Evolutionary conservation across 2,329 filamentous ascomycete genomes (phyloP).

Genomic region (Pyricularia pennisetigena): DNA sequence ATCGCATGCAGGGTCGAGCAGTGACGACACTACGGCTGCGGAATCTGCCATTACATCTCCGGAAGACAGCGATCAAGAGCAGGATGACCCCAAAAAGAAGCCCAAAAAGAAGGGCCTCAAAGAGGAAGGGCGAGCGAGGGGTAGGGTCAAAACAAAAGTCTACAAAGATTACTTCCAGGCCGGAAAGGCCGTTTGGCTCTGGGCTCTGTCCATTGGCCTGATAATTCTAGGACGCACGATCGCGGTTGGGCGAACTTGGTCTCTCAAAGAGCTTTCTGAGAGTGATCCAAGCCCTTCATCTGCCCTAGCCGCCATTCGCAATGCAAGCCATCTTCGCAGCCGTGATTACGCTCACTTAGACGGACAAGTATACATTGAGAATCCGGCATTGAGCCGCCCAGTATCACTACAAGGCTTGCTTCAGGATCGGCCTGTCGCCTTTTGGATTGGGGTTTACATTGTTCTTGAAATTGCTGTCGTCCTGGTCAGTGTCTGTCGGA

Average conservation of each 20-base stretch:
- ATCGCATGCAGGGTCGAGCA: background rate
- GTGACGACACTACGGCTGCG: background rate
- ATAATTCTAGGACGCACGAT: constrained; percentile 13
- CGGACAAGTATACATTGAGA: constrained; percentile 8
- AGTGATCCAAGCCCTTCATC: constrained; percentile 11
- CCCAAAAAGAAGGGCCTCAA: constrained; percentile 9
- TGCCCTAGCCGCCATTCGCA: constrained; percentile 5
- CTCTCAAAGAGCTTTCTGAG: constrained; percentile 22
- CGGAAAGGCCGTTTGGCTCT: constrained; percentile 19
- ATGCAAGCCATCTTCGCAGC: background rate
- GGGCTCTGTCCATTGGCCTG: constrained; percentile 14
- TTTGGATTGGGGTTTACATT: constrained; percentile 20
- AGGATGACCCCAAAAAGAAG: constrained; percentile 5
- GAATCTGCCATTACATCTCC: background rate
- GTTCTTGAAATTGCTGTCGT: constrained; percentile 16
- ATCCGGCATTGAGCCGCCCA: constrained; percentile 5
- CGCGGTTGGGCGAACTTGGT: constrained; percentile 19
- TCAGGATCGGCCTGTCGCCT: constrained; percentile 11
- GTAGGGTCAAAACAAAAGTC: constrained; percentile 22
- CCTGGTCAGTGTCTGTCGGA: constrained; percentile 12
- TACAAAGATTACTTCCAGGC: constrained; percentile 22
- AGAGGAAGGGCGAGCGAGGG: constrained; percentile 20
- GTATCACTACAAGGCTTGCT: background rate
- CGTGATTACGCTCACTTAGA: background rate
- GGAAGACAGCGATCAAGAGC: constrained; percentile 3